Conservation (phyloP, 768 basidiomycete species). For the Collybiopsis confluens region DNA sequence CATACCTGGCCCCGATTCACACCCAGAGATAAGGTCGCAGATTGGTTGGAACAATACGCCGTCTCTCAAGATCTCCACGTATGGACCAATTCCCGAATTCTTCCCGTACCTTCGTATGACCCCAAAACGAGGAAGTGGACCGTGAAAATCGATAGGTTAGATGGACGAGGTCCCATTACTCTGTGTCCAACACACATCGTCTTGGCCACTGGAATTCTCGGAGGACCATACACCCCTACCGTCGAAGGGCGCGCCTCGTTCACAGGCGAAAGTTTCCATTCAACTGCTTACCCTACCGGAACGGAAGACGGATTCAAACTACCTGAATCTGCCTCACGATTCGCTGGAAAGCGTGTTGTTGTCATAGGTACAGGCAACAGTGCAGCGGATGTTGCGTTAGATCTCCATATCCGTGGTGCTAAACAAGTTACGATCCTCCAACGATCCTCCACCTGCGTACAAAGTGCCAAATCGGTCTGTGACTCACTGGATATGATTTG, state of each 20-base stretch:
- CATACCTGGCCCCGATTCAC: constrained; percentile 36
- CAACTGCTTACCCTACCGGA: constrained; percentile 23
- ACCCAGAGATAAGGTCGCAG: constrained; percentile 36
- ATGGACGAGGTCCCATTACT: constrained; percentile 23
- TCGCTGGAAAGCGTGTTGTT: constrained; percentile 30
- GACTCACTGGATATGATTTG: constrained; percentile 9
- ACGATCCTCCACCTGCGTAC: constrained; percentile 33
- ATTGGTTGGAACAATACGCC: constrained; percentile 41
- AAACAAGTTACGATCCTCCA: constrained; percentile 37
- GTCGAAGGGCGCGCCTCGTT: constrained; percentile 23
- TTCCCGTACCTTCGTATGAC: constrained; percentile 31
- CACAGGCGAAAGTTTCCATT: constrained; percentile 27
- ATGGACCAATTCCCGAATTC: constrained; percentile 33
- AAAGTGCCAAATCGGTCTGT: constrained; percentile 8
- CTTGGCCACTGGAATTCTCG: constrained; percentile 32
- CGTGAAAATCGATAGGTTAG: constrained; percentile 24
- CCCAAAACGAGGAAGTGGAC: constrained; percentile 26
- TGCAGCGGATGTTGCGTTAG: constrained; percentile 34
- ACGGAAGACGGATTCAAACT: too few species aligned
- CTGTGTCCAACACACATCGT: constrained; percentile 24
- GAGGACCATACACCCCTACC: constrained; percentile 28
- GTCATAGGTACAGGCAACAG: constrained; percentile 40
- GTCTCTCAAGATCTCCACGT: constrained; percentile 36
- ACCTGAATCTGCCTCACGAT: constrained; percentile 18
- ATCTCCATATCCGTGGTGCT: constrained; percentile 28